Percentiles rank a stretch among this genome's conserved stretches.
phyloP scores from a whole-genome alignment of 106 monocot genomes.

The Posidonia australis region DNA sequence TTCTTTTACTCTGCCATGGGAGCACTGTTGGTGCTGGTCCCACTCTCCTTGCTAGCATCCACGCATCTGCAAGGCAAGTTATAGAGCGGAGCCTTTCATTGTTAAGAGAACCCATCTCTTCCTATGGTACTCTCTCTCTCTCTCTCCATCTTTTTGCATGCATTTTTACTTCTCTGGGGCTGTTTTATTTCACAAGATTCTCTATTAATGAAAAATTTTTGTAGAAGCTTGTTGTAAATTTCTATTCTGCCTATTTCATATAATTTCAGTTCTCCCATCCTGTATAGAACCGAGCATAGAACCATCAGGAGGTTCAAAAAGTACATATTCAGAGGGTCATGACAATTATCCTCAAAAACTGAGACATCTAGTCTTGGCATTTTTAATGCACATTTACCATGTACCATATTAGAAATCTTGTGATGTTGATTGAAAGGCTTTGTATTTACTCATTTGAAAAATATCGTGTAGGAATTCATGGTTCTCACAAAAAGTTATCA shows the following conservation, averaged over 20 bases:
- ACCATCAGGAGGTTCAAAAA: too few species aligned
- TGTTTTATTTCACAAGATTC: neutral
- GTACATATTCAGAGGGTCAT: neutral
- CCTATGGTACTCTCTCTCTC: conserved; percentile 36
- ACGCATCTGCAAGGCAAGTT: conserved; percentile 49
- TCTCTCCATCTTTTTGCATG: neutral
- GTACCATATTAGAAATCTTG: neutral
- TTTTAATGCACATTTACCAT: neutral
- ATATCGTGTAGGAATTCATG: conserved; percentile 22
- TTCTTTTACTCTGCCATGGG: conserved; percentile 71
- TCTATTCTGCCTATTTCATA: neutral
- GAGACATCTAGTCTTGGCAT: too few species aligned
- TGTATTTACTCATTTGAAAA: conserved; percentile 2
- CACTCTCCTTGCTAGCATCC: conserved; percentile 49
- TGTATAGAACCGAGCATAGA: too few species aligned
- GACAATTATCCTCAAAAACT: too few species aligned
- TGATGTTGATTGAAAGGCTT: neutral
- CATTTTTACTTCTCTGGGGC: neutral
- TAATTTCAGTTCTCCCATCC: neutral
- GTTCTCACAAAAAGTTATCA: conserved; percentile 23
- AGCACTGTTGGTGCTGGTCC: conserved; percentile 61
- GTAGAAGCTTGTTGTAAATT: neutral
- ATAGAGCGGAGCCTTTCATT: conserved; percentile 59
- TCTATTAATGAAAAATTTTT: neutral
- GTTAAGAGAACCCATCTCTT: conserved; percentile 53